Evolutionary conservation across 345 rosid genomes (phyloP), one percentile per base, ranked within the genome.

Genomic region (Carallia brachiata): DNA sequence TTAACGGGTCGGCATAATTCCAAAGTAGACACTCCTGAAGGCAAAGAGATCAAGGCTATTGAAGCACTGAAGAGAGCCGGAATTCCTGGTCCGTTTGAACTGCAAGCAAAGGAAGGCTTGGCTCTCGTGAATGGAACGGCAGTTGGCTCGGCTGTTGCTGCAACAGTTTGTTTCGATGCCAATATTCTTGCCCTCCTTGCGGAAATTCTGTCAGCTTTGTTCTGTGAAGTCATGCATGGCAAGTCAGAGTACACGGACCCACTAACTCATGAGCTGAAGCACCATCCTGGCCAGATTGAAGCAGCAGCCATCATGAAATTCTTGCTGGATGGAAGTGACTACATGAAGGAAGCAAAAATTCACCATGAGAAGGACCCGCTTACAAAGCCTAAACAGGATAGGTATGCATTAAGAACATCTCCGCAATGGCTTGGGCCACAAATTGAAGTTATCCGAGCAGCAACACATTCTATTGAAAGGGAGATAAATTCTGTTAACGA

Each of bases 341-440:
- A 72, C 73, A 52, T 82, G 71, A 77, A 75, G 18, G 84, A 77
- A 64, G 85, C 85, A 0, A 58, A 79, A 62, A 63, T 70, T 32
- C 78, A 78, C 57, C 73, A 81, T 8, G 79, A 84, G 57, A 80
- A 73, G 48, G 77, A 82, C 70, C 85, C 88, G 2, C 81, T 84
- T 34, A 75, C 82, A 2, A 84, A 82, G 68, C 85, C 88, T 6
- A 84, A 79, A 72, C 84, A 79, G 68, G 82, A 84, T 69, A 66
- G 85, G 3, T 84, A 82, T 47, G 88, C 88, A 1, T 68, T 84
- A 17, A 71, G 84, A 62, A 84, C 88, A 16, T 84, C 88, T 68
- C 88, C 88, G 7, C 88, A 84, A 28, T 84, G 88, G 85, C 85
- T 84, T 6, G 88, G 88, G n/a, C 88, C 88, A 1, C 85, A 81